Conservation (phyloP, 768 basidiomycete genomes). For the Russula emetica region DNA sequence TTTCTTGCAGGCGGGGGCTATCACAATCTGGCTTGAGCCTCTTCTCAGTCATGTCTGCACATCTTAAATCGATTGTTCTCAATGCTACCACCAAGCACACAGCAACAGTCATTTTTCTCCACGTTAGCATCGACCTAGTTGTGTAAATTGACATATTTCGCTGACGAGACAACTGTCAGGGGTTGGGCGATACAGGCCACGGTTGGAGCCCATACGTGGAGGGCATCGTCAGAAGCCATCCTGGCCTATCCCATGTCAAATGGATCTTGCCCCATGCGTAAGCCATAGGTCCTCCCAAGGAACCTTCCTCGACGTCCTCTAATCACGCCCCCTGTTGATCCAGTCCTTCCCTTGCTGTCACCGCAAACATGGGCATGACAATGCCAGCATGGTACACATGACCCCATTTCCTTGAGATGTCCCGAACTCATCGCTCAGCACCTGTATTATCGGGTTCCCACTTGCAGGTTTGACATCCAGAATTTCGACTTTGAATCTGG, state of each 20-base stretch:
- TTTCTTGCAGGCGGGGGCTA: background rate
- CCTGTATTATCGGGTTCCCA: background rate
- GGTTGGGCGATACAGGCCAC: constrained; percentile 67
- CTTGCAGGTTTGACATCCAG: constrained; percentile 68
- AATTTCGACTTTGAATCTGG: constrained; percentile 53
- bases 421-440: background rate
- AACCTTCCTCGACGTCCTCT: background rate
- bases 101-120: constrained; percentile 84
- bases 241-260: constrained; percentile 68
- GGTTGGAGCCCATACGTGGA: constrained; percentile 73
- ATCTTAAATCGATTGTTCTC: constrained; percentile 16
- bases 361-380: constrained; percentile 63
- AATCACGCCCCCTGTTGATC: background rate
- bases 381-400: constrained; percentile 71
- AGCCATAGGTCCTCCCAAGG: constrained; percentile 33
- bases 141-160: background rate
- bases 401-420: background rate
- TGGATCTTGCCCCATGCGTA: constrained; percentile 87
- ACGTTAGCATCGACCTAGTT: constrained; percentile 50
- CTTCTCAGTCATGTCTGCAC: constrained; percentile 10
- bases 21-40: background rate
- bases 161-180: constrained; percentile 40
- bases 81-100: constrained; percentile 58
- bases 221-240: constrained; percentile 53
- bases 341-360: constrained; percentile 45